Evolutionary conservation across 2,329 filamentous ascomycete genomes (phyloP).

Genomic region (Aureobasidium sp.): DNA sequence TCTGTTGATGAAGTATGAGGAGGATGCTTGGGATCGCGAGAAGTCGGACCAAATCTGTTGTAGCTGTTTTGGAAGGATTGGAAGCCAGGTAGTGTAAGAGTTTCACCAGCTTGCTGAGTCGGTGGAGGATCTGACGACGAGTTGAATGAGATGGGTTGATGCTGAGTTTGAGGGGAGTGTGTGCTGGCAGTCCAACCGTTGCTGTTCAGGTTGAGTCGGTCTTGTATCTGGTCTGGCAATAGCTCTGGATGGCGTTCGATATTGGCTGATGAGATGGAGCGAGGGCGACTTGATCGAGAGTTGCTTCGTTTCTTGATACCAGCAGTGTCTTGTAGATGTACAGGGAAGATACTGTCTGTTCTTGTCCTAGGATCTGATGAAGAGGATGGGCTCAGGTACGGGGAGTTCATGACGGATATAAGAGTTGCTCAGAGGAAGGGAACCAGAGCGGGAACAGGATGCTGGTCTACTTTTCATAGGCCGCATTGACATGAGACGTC

Average conservation of each 20-base stretch:
- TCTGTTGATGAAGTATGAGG: conserved; percentile 21
- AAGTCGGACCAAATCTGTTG: not conserved
- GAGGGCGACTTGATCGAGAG: conserved; percentile 19
- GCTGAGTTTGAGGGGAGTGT: conserved; percentile 24
- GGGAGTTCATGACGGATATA: conserved; percentile 25
- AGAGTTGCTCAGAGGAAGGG: not conserved
- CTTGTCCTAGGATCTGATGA: conserved; percentile 16
- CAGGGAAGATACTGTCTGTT: conserved; percentile 21
- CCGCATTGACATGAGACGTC: conserved; percentile 8
- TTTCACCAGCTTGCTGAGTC: not conserved
- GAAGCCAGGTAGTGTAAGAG: not conserved
- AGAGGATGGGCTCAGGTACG: conserved; percentile 20
- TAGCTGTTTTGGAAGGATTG: not conserved
- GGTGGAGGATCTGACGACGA: not conserved
- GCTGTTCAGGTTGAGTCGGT: conserved; percentile 3
- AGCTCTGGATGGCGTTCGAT: conserved; percentile 23
- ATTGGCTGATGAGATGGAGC: conserved; percentile 22
- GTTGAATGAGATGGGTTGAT: conserved; percentile 17
- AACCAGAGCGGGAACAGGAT: conserved; percentile 12
- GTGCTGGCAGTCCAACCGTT: conserved; percentile 24
- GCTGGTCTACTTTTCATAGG: conserved; percentile 24
- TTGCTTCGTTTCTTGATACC: conserved; percentile 23
- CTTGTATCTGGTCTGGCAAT: conserved; percentile 18
- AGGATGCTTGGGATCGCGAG: conserved; percentile 12
- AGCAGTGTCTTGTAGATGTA: conserved; percentile 19